Conservation (phyloP, 768 basidiomycete species). For the Suillus subalutaceus region DNA sequence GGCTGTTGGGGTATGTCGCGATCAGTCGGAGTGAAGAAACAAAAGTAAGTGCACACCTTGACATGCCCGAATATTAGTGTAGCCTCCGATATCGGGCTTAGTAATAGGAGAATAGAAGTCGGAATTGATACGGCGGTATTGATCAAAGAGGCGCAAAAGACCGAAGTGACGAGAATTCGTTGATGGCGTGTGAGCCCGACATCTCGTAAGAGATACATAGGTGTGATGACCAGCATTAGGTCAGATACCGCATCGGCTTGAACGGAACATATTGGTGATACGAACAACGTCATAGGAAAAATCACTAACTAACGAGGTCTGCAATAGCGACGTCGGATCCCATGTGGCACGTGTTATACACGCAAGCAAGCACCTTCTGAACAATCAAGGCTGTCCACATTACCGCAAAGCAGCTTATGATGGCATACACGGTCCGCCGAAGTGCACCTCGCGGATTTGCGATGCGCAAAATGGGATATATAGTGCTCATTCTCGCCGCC, state of each 20-base stretch:
- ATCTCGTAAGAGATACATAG: slow-evolving; percentile 21
- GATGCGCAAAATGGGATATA: slow-evolving; percentile 29
- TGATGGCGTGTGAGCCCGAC: slow-evolving; percentile 18
- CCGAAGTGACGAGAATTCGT: slow-evolving; percentile 25
- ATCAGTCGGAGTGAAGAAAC: neutral
- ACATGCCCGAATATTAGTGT: slow-evolving; percentile 24
- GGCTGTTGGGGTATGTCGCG: neutral
- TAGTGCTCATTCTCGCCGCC: slow-evolving; percentile 31
- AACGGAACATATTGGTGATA: neutral
- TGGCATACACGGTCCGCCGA: slow-evolving; percentile 19
- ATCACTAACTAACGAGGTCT: slow-evolving; percentile 28
- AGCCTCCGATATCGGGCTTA: neutral
- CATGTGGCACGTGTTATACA: slow-evolving; percentile 8
- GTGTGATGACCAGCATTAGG: slow-evolving; percentile 19
- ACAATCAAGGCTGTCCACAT: slow-evolving; percentile 19
- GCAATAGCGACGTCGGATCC: slow-evolving; percentile 17
- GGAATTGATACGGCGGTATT: slow-evolving; percentile 25
- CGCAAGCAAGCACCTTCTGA: slow-evolving; percentile 24
- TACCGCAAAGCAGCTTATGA: slow-evolving; percentile 19
- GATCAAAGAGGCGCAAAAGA: slow-evolving; percentile 26
- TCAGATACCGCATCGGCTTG: slow-evolving; percentile 29
- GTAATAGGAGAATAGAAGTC: slow-evolving; percentile 26
- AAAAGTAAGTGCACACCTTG: slow-evolving; percentile 21
- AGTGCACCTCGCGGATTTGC: slow-evolving; percentile 15
- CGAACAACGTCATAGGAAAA: neutral